These are phyloP conservation scores for Colletotrichum gigasporum DNA, from an alignment of 2,329 filamentous ascomycete genomes.

Conservation along the genomic window DNA sequence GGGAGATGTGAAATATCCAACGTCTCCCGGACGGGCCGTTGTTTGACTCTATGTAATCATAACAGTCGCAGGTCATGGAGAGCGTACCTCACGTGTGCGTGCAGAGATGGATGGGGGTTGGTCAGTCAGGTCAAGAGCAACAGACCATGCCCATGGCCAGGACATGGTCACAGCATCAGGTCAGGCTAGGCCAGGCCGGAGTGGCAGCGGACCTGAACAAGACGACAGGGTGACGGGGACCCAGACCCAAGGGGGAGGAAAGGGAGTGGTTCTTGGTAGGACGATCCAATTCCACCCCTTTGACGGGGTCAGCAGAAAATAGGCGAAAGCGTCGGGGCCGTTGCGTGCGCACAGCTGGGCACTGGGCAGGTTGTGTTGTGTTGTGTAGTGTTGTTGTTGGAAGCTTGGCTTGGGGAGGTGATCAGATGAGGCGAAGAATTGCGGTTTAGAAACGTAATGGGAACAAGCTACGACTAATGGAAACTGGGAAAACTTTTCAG, in stretches of 20 bases:
- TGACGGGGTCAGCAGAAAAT: conserved; percentile 1
- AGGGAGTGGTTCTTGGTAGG: not conserved
- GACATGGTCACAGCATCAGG: not conserved
- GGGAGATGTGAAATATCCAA: not conserved
- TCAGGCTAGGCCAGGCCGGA: not conserved
- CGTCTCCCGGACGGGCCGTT: conserved; percentile 10
- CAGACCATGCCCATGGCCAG: too few species aligned
- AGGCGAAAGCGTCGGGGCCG: conserved; percentile 11
- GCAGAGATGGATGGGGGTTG: too few species aligned
- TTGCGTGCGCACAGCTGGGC: conserved; percentile 3
- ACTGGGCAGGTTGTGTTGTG: conserved; percentile 2
- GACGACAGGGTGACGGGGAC: not conserved
- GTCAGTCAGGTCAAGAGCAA: conserved; percentile 6
- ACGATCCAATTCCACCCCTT: not conserved
- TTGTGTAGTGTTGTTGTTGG: not conserved
- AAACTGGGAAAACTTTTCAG: conserved; percentile 30
- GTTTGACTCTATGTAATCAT: conserved; percentile 4
- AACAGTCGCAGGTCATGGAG: not conserved
- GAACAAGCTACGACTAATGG: conserved; percentile 32
- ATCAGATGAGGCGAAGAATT: conserved; percentile 31
- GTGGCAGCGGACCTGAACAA: not conserved
- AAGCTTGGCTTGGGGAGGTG: conserved; percentile 17
- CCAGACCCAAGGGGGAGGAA: not conserved
- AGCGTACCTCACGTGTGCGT: not conserved
- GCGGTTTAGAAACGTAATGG: conserved; percentile 40